Conservation (phyloP, 2,329 filamentous ascomycete species). For the Fusarium cyanostomum region DNA sequence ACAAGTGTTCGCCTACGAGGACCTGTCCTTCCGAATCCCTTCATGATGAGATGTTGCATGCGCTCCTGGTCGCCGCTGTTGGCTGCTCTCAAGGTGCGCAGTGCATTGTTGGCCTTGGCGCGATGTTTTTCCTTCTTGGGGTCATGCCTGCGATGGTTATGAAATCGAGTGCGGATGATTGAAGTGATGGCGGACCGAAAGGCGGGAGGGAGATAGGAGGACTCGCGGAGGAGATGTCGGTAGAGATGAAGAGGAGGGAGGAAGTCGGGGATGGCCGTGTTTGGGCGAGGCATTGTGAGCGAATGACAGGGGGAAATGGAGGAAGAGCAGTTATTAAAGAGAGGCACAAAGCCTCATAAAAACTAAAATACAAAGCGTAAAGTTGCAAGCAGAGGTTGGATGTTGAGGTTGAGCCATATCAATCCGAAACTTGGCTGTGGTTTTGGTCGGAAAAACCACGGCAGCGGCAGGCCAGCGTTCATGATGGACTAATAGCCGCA, state of each 20-base stretch:
- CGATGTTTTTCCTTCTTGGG: constrained; percentile 46
- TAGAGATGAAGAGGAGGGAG: constrained; percentile 56
- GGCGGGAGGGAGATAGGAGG: constrained; percentile 65
- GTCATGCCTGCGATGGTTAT: constrained; percentile 48
- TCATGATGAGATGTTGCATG: constrained; percentile 58
- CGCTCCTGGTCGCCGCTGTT: constrained; percentile 59
- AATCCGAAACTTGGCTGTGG: neutral
- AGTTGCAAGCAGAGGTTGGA: neutral
- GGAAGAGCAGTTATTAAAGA: neutral
- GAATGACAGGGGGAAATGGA: neutral
- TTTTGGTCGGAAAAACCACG: constrained; percentile 34
- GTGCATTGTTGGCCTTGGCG: constrained; percentile 52
- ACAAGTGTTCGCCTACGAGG: constrained; percentile 60
- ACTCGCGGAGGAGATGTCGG: constrained; percentile 68
- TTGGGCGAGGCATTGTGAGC: constrained; percentile 44
- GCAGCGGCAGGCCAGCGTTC: neutral
- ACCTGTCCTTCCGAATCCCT: constrained; percentile 64
- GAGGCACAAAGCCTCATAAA: constrained; percentile 19
- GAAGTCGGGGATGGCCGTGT: constrained; percentile 35
- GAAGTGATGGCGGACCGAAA: constrained; percentile 56
- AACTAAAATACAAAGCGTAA: neutral
- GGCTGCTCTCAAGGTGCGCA: constrained; percentile 62
- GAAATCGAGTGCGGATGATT: constrained; percentile 59
- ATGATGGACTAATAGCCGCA: too few relatives aligned
- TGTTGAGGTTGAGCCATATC: neutral